A percentile compares a stretch with the other conserved stretches of the same genome.
These are phyloP conservation scores for Skeletonema grethae DNA, from an alignment of 108 stramenopile species.

Conservation along the genomic window DNA sequence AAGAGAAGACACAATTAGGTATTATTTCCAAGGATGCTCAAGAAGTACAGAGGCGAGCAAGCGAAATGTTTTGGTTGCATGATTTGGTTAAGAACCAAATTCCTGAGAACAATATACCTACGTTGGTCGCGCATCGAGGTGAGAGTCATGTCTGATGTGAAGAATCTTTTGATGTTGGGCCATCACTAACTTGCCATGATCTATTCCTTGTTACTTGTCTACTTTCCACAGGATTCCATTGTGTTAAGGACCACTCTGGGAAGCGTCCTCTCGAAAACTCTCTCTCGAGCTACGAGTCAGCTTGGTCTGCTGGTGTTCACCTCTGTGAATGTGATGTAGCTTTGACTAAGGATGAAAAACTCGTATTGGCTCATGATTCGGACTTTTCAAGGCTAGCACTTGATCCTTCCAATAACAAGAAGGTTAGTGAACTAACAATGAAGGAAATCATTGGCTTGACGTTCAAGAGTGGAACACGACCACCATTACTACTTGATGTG, in stretches of 20 bases:
- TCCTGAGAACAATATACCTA: slow-evolving; percentile 20
- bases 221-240: slow-evolving; percentile 55
- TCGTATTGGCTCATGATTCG: slow-evolving; percentile 74
- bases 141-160: not conserved
- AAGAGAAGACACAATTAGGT: slow-evolving; percentile 19
- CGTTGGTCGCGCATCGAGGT: slow-evolving; percentile 75
- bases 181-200: not conserved
- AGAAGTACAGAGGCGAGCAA: slow-evolving; percentile 41
- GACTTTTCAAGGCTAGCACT: slow-evolving; percentile 70
- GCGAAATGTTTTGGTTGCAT: slow-evolving; percentile 42
- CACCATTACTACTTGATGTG: slow-evolving; percentile 76
- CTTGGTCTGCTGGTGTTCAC: slow-evolving; percentile 74
- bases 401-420: slow-evolving; percentile 43
- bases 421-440: slow-evolving; percentile 70
- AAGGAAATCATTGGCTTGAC: slow-evolving; percentile 71
- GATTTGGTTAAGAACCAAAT: slow-evolving; percentile 35
- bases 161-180: not conserved
- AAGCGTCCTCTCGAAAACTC: slow-evolving; percentile 77
- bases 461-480: slow-evolving; percentile 67
- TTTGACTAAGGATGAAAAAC: slow-evolving; percentile 78
- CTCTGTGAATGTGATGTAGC: slow-evolving; percentile 83
- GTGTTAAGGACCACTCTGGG: slow-evolving; percentile 55
- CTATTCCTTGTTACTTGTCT: not conserved
- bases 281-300: slow-evolving; percentile 67
- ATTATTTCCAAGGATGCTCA: slow-evolving; percentile 14